Evolutionary conservation across 2,329 filamentous ascomycete species (phyloP), one percentile per base, ranked within the genome.

Genomic region (Stenocarpella maydis): DNA sequence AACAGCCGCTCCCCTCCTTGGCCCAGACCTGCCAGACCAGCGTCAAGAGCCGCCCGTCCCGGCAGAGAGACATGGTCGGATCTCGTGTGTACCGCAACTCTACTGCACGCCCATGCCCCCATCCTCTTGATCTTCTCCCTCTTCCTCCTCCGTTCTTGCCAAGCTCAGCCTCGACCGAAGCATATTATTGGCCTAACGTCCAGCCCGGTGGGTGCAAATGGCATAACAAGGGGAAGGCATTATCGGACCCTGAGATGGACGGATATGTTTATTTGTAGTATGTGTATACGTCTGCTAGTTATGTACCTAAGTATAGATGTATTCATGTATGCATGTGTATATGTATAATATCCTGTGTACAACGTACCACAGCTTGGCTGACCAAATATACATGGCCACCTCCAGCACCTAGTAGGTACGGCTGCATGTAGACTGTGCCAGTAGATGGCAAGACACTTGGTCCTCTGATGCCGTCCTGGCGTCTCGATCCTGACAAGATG

Each of bases 261-360:
- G 5, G 45, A 37, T 28, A 10, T 43, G 31, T 37, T 37, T 7
- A 10, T 12, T 8, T 31, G 21, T 65, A 21, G 10, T 50, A n/a
- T 19, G 31, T 50, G 1, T 26, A 8, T 64, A 15, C 50, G 28
- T 64, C 19, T 60, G 21, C 28, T 43, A 28, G 43, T 21, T 28
- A 5, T 28, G 55, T 58, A 15, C 21, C 19, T 21, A 50, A 26
- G 58, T 49, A 60, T 45, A n/a, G n/a, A n/a, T n/a, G n/a, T n/a
- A n/a, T n/a, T n/a, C n/a, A n/a, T 28, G 37, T 45, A 21, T 60
- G 21, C n/a, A 14, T 19, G 55, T 58, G 21, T 34, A 15, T n/a
- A 50, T 50, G 58, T 49, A 19, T 17, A 45, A 45, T 45, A 58
- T 60, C 47, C 41, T 37, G 58, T 63, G 58, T 63, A 49, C 37